phyloP scores from a whole-genome alignment of 1,139 yeast genomes.

The Candida glucosophila region DNA sequence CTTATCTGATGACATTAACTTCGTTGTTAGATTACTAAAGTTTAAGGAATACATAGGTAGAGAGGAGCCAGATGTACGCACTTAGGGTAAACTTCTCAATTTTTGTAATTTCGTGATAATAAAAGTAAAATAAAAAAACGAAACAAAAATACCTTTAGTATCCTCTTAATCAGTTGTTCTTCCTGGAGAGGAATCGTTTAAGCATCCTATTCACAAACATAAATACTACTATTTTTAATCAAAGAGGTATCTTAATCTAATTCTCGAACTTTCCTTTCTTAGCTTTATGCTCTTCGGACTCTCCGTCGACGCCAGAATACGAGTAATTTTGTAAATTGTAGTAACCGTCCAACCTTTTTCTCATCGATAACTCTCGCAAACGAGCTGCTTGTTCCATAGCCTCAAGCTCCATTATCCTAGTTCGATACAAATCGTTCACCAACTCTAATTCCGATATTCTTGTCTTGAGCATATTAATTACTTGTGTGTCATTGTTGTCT shows the following conservation, averaged over 20 bases:
- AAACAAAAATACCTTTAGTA: too few relatives aligned
- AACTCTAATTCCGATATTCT: slow-evolving; percentile 84
- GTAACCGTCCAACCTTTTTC: slow-evolving; percentile 41
- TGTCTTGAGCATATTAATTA: slow-evolving; percentile 51
- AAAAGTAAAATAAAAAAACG: too few relatives aligned
- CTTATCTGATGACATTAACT: slow-evolving; percentile 52
- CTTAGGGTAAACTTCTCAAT: too few relatives aligned
- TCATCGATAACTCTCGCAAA: slow-evolving; percentile 41
- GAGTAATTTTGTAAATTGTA: slow-evolving; percentile 14
- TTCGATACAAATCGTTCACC: slow-evolving; percentile 77
- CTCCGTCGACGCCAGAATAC: slow-evolving; percentile 19
- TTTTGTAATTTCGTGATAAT: too few relatives aligned
- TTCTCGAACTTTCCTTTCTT: slow-evolving; percentile 8
- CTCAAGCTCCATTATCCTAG: slow-evolving; percentile 77
- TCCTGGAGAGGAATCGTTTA: not conserved
- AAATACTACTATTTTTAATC: slow-evolving; percentile 1
- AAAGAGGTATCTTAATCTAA: too few relatives aligned
- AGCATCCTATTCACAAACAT: not conserved
- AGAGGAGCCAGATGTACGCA: slow-evolving; percentile 82
- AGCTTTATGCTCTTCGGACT: slow-evolving; percentile 9
- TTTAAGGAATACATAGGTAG: slow-evolving; percentile 72
- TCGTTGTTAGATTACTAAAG: slow-evolving; percentile 60
- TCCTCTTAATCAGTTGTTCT: too few relatives aligned
- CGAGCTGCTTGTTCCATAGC: slow-evolving; percentile 55
- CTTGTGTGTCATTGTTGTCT: slow-evolving; percentile 20